These are phyloP conservation scores for Begonia peltatifolia DNA, from an alignment of 306 rosid species.

Conservation along the genomic window DNA sequence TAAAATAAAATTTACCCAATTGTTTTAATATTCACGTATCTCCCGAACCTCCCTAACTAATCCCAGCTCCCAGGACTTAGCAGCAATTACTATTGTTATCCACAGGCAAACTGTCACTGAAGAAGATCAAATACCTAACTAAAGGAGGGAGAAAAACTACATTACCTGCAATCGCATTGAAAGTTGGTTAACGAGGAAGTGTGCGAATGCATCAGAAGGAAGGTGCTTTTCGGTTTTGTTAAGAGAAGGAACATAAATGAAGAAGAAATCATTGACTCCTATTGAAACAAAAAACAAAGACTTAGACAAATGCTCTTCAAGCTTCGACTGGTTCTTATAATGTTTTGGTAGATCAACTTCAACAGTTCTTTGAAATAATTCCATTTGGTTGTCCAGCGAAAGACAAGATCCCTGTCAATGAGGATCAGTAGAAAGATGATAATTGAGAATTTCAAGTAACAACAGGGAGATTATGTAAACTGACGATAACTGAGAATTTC, in stretches of 20 bases:
- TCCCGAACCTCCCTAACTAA: too few relatives aligned
- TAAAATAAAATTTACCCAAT: too few relatives aligned
- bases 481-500: too few relatives aligned
- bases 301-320: not conserved
- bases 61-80: too few relatives aligned
- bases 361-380: not conserved
- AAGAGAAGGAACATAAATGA: not conserved
- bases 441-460: too few relatives aligned
- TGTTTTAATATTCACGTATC: too few relatives aligned
- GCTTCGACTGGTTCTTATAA: not conserved
- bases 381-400: not conserved
- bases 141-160: not conserved
- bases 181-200: not conserved
- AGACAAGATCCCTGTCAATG: not conserved
- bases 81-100: too few relatives aligned
- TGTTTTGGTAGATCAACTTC: not conserved
- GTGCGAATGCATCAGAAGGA: not conserved
- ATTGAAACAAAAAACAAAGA: not conserved
- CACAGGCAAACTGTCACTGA: too few relatives aligned
- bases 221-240: not conserved
- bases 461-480: too few relatives aligned
- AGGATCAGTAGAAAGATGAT: not conserved
- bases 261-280: not conserved
- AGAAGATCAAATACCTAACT: too few relatives aligned
- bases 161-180: slow-evolving; percentile 4